phyloP scores from a whole-genome alignment of 768 basidiomycete species.

The Boletus tomentosulus region DNA sequence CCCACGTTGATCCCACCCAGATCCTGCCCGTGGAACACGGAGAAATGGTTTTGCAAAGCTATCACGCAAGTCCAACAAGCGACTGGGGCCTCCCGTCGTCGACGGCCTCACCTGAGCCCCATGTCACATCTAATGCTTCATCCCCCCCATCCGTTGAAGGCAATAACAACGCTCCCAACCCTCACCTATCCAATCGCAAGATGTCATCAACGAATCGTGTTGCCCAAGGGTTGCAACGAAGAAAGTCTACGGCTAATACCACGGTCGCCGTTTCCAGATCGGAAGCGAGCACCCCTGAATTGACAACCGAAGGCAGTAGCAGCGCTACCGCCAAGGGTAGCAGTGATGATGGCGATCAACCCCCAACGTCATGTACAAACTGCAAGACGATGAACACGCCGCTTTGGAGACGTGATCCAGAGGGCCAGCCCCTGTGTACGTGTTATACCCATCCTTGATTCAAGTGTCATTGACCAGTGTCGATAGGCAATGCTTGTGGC shows the following conservation, averaged over 20 bases:
- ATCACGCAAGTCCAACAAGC: constrained; percentile 76
- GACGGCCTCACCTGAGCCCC: constrained; percentile 72
- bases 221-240: constrained; percentile 52
- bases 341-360: constrained; percentile 63
- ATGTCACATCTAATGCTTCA: constrained; percentile 63
- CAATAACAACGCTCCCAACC: constrained; percentile 26
- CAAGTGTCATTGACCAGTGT: constrained; percentile 12
- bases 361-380: constrained; percentile 87
- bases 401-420: constrained; percentile 88
- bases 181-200: constrained; percentile 45
- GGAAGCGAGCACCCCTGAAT: constrained; percentile 67
- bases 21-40: constrained; percentile 51
- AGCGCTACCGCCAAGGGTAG: constrained; percentile 35
- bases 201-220: constrained; percentile 63
- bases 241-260: constrained; percentile 37
- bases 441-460: constrained; percentile 16
- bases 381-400: constrained; percentile 96
- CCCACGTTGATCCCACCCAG: constrained; percentile 92
- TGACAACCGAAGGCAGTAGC: constrained; percentile 32
- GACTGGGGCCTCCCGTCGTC: constrained; percentile 76
- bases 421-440: constrained; percentile 88
- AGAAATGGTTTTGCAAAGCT: constrained; percentile 42
- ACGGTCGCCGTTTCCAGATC: constrained; percentile 39
- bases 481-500: constrained; percentile 82
- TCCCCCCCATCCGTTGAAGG: constrained; percentile 69